Base-by-base conservation (phyloP, 2,329 filamentous ascomycete species). In the Cercospora sesami region DNA sequence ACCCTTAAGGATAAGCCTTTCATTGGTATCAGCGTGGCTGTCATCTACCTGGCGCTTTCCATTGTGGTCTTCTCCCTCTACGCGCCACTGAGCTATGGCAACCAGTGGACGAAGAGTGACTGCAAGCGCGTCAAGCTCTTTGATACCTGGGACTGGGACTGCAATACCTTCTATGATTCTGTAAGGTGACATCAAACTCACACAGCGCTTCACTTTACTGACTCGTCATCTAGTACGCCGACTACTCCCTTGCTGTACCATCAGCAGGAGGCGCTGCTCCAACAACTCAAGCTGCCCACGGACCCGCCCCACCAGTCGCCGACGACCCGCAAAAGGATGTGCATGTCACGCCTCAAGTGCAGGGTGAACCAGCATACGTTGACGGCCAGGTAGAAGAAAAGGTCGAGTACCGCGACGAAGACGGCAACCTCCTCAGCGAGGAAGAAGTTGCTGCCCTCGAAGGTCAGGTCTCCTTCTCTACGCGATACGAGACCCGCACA, bases 391-490 rank as follows among this genome's bases (percentile, higher is more conserved):
- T 83, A 73, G 91, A 96, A 80, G 91, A 97, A 81, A 90, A 90
- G 73, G 84, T 98, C 58, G 95, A 98, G 81, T 99, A 97, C 82
- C 91, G 95, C 64, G 95, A 98, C 79, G 92, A 97, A 80, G 86
- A 96, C 74, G 95, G 95, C 72, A 97, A 97, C 77, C 79, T 98
- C 33, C 86, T 99, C 33, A 84, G 94, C 76, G 88, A 91, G 64
- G 91, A 93, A 76, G 88, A 97, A 78, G 93, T 99, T 68, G 88
- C 91, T 75, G 87, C 87, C 21, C 87, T 99, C 33, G 87, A 94
- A 79, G 95, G 94, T 75, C 96, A 97, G 81, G 94, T 98, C 68
- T 92, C 93, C 75, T 97, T 99, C 82, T 90, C 96, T 82, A 98
- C 95, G 12, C 91, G 90, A 73, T 97, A 97, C 78, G 94, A 98